Conservation (phyloP, 2,329 filamentous ascomycete species). For the Camptophora hylomeconis region DNA sequence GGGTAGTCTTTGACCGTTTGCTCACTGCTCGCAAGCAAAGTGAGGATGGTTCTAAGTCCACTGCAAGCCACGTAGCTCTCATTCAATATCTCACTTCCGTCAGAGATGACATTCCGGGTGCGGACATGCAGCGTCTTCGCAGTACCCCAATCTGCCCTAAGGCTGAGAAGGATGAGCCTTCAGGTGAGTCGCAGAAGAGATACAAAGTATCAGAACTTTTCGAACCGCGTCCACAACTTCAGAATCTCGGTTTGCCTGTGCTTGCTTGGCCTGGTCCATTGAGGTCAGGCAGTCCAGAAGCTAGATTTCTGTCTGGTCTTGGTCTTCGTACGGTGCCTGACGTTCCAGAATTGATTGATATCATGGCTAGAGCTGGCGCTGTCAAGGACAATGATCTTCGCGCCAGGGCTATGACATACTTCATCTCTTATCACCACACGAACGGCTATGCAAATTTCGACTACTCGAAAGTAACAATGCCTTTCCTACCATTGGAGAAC, state of each 20-base stretch:
- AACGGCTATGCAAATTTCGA: conserved; percentile 61
- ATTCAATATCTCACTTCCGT: conserved; percentile 92
- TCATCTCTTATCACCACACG: conserved; percentile 62
- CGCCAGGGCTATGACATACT: conserved; percentile 64
- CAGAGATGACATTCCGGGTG: conserved; percentile 68
- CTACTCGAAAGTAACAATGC: conserved; percentile 39
- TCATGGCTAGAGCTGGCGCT: conserved; percentile 55
- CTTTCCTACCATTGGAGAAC: conserved; percentile 62
- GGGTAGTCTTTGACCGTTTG: conserved; percentile 81
- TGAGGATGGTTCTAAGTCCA: conserved; percentile 22
- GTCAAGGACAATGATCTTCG: conserved; percentile 42
- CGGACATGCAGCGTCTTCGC: conserved; percentile 67
- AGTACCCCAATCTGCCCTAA: conserved; percentile 72
- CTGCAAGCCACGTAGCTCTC: conserved; percentile 87
- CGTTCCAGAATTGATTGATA: conserved; percentile 59
- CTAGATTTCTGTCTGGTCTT: conserved; percentile 56
- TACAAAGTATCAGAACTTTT: conserved; percentile 70
- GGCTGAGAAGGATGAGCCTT: conserved; percentile 45
- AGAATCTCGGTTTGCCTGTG: conserved; percentile 59
- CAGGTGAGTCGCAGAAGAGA: conserved; percentile 35
- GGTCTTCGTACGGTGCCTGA: conserved; percentile 62
- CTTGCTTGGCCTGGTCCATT: conserved; percentile 72
- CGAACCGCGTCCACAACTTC: conserved; percentile 60
- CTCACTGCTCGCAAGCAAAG: conserved; percentile 39
- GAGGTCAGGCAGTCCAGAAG: conserved; percentile 54